phyloP scores from a whole-genome alignment of 768 basidiomycete species.

The Auriscalpium vulgare region DNA sequence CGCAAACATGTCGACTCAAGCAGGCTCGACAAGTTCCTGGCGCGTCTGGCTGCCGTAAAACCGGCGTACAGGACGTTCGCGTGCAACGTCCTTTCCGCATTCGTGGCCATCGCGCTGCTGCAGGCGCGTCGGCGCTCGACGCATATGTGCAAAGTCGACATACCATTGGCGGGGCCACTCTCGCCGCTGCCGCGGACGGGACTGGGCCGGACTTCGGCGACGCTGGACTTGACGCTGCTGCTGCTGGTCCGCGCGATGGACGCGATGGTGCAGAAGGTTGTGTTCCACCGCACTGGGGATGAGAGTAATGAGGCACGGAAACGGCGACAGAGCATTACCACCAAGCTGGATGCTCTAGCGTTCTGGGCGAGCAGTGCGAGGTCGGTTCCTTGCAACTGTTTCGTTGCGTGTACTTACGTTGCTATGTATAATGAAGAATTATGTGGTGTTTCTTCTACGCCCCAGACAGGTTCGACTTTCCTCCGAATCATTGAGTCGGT shows the following conservation, averaged over 20 bases:
- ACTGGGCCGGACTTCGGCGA: conserved; percentile 34
- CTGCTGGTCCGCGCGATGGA: conserved; percentile 66
- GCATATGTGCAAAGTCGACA: conserved; percentile 20
- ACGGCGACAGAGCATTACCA: conserved; percentile 29
- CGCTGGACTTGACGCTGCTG: conserved; percentile 61
- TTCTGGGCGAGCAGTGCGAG: conserved; percentile 78
- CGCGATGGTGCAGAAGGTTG: conserved; percentile 42
- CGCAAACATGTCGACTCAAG: not conserved
- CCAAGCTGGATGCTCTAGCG: conserved; percentile 54
- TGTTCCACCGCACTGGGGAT: conserved; percentile 25
- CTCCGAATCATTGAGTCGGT: not conserved
- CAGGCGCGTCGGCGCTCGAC: conserved; percentile 37
- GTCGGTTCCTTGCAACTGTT: conserved; percentile 29
- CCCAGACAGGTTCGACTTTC: conserved; percentile 45
- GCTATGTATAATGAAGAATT: conserved; percentile 39
- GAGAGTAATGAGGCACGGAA: conserved; percentile 25
- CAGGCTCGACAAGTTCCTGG: not conserved
- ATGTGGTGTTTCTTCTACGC: conserved; percentile 89
- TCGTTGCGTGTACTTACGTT: not conserved
- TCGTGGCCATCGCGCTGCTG: conserved; percentile 48
- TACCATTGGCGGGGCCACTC: conserved; percentile 18
- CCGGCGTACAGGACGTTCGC: conserved; percentile 47
- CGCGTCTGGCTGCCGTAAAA: conserved; percentile 24
- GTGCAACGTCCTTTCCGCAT: conserved; percentile 48
- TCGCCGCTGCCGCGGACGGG: not conserved